phyloP scores from a whole-genome alignment of 805 yeast species.

The Candida parachauliodes region DNA sequence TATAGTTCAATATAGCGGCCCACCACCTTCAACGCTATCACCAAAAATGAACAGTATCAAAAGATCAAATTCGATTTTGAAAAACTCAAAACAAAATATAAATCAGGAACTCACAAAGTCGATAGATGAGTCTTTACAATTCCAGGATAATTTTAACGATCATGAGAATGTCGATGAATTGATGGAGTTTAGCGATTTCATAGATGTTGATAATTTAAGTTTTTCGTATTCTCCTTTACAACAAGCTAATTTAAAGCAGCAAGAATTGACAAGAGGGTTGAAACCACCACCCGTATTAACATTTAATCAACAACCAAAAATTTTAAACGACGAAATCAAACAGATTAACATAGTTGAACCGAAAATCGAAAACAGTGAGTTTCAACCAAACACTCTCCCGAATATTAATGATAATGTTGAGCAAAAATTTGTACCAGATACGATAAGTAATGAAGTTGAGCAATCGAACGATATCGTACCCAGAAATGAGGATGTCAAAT shows the following conservation, averaged over 20 bases:
- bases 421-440: no score
- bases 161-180: slow-evolving; percentile 21
- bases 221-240: slow-evolving; percentile 23
- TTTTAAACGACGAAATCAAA: no score
- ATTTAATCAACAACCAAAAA: not conserved
- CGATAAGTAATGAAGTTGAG: no score
- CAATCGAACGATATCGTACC: no score
- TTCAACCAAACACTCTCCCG: not conserved
- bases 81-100: slow-evolving; percentile 22
- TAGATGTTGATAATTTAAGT: slow-evolving; percentile 36
- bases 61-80: slow-evolving; percentile 38
- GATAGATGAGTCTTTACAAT: slow-evolving; percentile 9
- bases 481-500: not conserved
- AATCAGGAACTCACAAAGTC: slow-evolving; percentile 11
- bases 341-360: no score
- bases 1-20: slow-evolving; percentile 24
- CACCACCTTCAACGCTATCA: slow-evolving; percentile 16
- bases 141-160: not conserved
- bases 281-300: slow-evolving; percentile 1
- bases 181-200: slow-evolving; percentile 40
- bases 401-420: no score
- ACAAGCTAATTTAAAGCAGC: not conserved
- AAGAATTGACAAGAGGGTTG: not conserved
- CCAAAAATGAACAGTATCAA: slow-evolving; percentile 19
- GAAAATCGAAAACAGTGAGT: not conserved